Base-by-base conservation (phyloP, 805 yeast species). In the Monosporozyma yasuniensis region DNA sequence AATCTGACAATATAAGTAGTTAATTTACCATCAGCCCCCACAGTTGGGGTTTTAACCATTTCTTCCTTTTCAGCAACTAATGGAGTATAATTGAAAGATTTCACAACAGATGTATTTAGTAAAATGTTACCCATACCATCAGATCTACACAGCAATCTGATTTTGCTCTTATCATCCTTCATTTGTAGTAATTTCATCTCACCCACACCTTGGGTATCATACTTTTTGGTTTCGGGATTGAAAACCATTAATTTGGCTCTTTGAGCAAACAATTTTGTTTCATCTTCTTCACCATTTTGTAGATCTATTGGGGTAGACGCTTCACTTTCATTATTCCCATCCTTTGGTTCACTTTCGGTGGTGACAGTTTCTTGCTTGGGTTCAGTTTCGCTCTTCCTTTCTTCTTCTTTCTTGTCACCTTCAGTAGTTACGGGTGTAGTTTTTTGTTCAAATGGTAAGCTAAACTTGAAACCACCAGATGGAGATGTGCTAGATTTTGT, bases 281-380 rank as follows among this genome's bases (percentile, higher is more conserved):
- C 97, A 48, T 79, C 76, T 67, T 89, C 96, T 68, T 91, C 97
- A 18, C 96, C 97, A 8, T 91, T 85, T 11, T 76, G 77, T 56
- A 76, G 35, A 18, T 54, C 56, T 22, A 63, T 51, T 11, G 58
- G 72, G 16, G 72, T 76, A 5, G 76, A 78, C 11, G 81, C 72
- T 49, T 81, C 73, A 45, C 79, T 12, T n/a, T 30, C 46, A 2
- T 76, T 19, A 71, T 68, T 51, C 78, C 11, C 21, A 37, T 37
- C 23, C 41, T 47, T 37, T 27, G 37, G 14, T 16, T 37, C 72
- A 50, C 67, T 66, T 2, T 35, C 54, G 8, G 47, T 74, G 41
- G 72, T 72, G 2, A 72, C 73, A 50, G 73, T 76, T 44, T 70
- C 78, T 38, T 72, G 30, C 74, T 21, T 67, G 72, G 16, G 51